Evolutionary conservation across 2,329 filamentous ascomycete genomes (phyloP), one percentile per base, ranked within the genome.

Genomic region (Ophidiomyces ophidiicola): DNA sequence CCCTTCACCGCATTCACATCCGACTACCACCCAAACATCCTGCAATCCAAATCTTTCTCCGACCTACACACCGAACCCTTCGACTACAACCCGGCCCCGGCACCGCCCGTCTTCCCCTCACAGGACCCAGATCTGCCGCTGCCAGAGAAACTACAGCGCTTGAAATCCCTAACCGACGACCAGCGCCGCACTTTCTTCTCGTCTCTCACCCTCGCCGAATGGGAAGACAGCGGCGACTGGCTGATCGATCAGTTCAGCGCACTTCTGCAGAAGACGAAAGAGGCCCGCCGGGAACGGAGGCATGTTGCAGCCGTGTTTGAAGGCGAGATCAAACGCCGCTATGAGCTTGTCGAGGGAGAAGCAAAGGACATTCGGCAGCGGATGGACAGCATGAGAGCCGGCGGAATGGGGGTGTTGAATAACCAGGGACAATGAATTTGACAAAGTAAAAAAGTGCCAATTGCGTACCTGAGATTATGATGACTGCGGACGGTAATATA

Each of bases 151-250:
- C 52, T 66, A 6, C 51, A 53, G 7, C 51, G 60, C 17, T 52
- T 66, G 15, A 48, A 63, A 19, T 52, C 46, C 3, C 52, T 62
- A 10, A 50, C 57, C 15, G 54, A 55, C 1, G 36, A 56, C 18
- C 58, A 66, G 3, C 69, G 74, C 44, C 53, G 54, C 3, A 47
- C 55, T 0, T 74, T 76, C 53, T 68, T 79, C 45, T 56, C 60
- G 1, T 64, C 62, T 6, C 59, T 78, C 28, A 56, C 60, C 1
- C 63, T 76, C 11, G 54, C 62, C 3, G 66, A 77, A 45, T 78
- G 75, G 71, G 75, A 78, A 55, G 67, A 74, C 32, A 70, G 72
- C 15, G 75, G 75, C 2, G 71, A 76, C 42, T 72, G 74, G 64
- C 68, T 79, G 32, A 61, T 78, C 1, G 66, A 69, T 1, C 63